Conservation (phyloP, 805 yeast species). For the Candida hispaniensis region DNA sequence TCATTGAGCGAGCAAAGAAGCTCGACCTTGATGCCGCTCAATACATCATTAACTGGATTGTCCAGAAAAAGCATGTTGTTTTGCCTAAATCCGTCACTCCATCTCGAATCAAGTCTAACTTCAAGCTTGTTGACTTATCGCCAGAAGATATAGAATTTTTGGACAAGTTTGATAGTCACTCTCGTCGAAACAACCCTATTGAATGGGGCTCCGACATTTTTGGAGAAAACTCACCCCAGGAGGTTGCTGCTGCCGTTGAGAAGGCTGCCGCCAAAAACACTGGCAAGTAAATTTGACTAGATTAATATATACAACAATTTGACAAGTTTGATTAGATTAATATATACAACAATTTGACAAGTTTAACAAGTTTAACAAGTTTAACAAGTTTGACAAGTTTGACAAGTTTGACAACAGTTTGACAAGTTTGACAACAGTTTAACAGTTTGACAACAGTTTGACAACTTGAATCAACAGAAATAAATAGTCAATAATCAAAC, state of each 20-base stretch:
- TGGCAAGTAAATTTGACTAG: constrained; percentile 12
- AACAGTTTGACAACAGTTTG: no score
- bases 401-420: no score
- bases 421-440: no score
- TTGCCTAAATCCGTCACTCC: constrained; percentile 71
- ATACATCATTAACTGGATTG: constrained; percentile 67
- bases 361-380: no score
- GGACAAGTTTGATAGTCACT: constrained; percentile 21
- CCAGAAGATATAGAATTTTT: constrained; percentile 31
- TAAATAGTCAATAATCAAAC: no score
- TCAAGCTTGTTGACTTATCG: constrained; percentile 43
- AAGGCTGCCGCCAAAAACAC: constrained; percentile 17
- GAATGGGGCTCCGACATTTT: constrained; percentile 27
- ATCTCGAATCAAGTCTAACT: constrained; percentile 50
- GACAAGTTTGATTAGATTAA: neutral
- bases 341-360: no score
- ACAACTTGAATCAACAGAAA: no score
- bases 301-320: no score
- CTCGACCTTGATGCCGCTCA: constrained; percentile 50
- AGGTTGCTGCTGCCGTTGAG: constrained; percentile 19
- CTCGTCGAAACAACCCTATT: constrained; percentile 25
- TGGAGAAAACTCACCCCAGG: constrained; percentile 21
- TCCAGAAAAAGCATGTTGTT: constrained; percentile 59
- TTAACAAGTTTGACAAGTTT: no score
- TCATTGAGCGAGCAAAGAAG: constrained; percentile 43